Conservation (phyloP, 495 filamentous ascomycete genomes). For the Podospora australis region DNA sequence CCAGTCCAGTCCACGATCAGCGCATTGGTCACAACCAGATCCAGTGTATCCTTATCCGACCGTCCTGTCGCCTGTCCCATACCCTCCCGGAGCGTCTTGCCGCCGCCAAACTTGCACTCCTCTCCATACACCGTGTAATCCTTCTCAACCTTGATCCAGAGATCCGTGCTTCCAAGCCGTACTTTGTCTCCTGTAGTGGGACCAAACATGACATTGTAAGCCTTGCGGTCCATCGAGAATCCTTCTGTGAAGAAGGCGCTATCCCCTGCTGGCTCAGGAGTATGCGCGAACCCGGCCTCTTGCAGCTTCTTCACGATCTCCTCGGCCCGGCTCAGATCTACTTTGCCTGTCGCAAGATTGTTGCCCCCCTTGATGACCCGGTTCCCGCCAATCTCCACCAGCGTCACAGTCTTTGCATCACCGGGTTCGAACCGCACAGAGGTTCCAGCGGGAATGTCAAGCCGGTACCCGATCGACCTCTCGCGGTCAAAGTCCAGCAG, state of each 20-base stretch:
- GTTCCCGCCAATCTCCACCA: constrained; percentile 84
- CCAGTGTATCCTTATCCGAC: constrained; percentile 62
- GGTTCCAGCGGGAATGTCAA: constrained; percentile 89
- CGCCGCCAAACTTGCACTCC: constrained; percentile 92
- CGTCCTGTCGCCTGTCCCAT: constrained; percentile 91
- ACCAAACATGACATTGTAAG: constrained; percentile 85
- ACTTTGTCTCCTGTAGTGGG: constrained; percentile 85
- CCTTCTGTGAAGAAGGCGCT: constrained; percentile 41
- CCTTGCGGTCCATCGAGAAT: constrained; percentile 66
- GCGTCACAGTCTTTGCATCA: constrained; percentile 83
- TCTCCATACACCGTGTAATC: constrained; percentile 84
- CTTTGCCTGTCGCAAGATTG: constrained; percentile 60
- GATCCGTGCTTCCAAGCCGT: constrained; percentile 72
- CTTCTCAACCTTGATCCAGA: constrained; percentile 90
- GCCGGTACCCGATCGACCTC: constrained; percentile 73
- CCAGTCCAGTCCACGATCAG: constrained; percentile 86
- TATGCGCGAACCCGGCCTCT: constrained; percentile 69
- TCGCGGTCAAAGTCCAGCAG: constrained; percentile 86
- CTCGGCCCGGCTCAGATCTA: constrained; percentile 55
- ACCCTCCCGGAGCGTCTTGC: constrained; percentile 89
- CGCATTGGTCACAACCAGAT: constrained; percentile 89
- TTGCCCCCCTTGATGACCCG: constrained; percentile 85
- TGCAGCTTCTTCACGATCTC: constrained; percentile 62
- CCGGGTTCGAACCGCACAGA: constrained; percentile 94
- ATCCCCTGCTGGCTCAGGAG: constrained; percentile 56